Evolutionary conservation across 371 early-diverging fungal genomes (phyloP), one percentile per base, ranked within the genome.

Genomic region (Mortierella sp.): DNA sequence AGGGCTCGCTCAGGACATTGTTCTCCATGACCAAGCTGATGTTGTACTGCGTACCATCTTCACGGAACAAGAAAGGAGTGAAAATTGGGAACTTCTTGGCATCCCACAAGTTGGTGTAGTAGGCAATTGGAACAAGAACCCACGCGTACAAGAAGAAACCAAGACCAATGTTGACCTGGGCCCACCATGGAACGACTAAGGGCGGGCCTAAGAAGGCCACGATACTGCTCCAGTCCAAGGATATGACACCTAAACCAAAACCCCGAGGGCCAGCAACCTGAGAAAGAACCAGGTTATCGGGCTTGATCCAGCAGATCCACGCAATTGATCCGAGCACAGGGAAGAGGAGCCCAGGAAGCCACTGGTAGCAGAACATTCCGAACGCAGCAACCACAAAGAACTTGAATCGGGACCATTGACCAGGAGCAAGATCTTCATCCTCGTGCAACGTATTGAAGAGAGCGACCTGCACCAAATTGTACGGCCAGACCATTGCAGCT

Each of bases 401-500:
- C 31, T 88, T 79, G 73, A 88, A 56, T 57, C 60, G 41, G 16
- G 89, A 68, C 28, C 80, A 60, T 50, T 74, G 54, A 31, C 66
- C 63, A 16, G 57, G 41, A 4, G 21, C 45, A 25, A 71, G 64
- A 17, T 57, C 47, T 54, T 80, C 76, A 14, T 66, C 66, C 63
- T 83, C 82, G 72, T 93, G 94, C n/a, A 94, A 88, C 0, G 84
- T 0, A 92, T 85, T 29, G 63, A 93, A 85, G 39, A 95, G 69
- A 0, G 95, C 89, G 17, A 93, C 87, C 34, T 82, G 84, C 27
- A 93, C 86, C 34, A 96, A 81, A 28, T 81, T 84, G 5, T 84
- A 74, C 5, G 95, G 95, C 96, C 96, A 96, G 27, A 93, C 80
- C 95, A 96, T 94, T 17, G 83, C 82, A 2, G 86, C 79, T 27